A percentile compares a stretch with the other conserved stretches of the same genome.
phyloP scores from a whole-genome alignment of 2,329 filamentous ascomycete genomes.

The Lizonia empirigonia region DNA sequence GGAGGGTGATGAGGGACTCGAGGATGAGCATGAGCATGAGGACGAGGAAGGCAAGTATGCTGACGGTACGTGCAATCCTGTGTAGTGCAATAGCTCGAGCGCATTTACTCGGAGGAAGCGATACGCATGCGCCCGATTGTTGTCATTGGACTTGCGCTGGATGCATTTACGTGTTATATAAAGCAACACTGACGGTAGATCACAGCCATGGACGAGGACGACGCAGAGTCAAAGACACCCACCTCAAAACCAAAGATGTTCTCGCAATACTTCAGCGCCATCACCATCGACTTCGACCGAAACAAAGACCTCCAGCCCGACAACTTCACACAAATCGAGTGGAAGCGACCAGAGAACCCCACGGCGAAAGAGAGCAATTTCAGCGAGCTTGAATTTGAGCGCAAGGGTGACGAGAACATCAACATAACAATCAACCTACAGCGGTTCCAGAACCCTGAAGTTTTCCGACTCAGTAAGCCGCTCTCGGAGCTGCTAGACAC shows the following conservation, averaged over 20 bases:
- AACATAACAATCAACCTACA: slow-evolving; percentile 88
- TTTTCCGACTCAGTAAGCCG: slow-evolving; percentile 77
- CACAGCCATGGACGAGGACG: slow-evolving; percentile 59
- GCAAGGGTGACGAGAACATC: slow-evolving; percentile 87
- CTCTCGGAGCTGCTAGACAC: slow-evolving; percentile 86
- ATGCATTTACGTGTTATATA: not conserved
- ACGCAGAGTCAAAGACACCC: slow-evolving; percentile 43
- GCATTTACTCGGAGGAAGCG: not conserved
- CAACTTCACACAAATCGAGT: slow-evolving; percentile 71
- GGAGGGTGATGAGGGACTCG: slow-evolving; percentile 43
- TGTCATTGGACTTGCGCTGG: not conserved
- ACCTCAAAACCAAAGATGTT: slow-evolving; percentile 59
- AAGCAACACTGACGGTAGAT: slow-evolving; percentile 6
- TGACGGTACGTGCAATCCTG: slow-evolving; percentile 44
- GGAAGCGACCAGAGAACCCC: slow-evolving; percentile 78
- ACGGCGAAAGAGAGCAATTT: slow-evolving; percentile 75
- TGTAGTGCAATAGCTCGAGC: not conserved
- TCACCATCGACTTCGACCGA: slow-evolving; percentile 67
- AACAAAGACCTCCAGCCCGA: slow-evolving; percentile 69
- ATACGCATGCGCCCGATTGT: not conserved
- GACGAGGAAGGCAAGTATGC: slow-evolving; percentile 54
- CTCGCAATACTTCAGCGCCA: slow-evolving; percentile 81
- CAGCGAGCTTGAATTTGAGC: slow-evolving; percentile 88
- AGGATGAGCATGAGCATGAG: slow-evolving; percentile 41
- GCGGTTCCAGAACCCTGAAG: slow-evolving; percentile 83